Percentiles rank a stretch among this genome's conserved stretches.
phyloP scores from a whole-genome alignment of 192 early-diverging fungal species.

The Anaeromyces robustus region DNA sequence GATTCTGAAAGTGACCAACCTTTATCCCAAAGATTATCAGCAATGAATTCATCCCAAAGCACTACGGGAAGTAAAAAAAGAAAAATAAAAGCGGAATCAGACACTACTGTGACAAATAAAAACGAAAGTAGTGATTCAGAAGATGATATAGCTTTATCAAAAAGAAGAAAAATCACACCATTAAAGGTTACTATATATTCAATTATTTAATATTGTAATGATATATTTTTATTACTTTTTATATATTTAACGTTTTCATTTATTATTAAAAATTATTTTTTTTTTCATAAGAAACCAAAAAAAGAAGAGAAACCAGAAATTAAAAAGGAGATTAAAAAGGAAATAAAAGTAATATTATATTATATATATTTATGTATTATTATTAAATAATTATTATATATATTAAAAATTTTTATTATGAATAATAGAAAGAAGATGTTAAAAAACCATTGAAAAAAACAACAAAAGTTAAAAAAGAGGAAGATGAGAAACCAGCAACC shows the following conservation, averaged over 20 bases:
- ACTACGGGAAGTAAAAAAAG: neutral
- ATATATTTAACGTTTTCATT: neutral
- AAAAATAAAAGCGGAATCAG: neutral
- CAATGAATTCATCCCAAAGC: neutral
- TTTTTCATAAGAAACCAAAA: too few species aligned
- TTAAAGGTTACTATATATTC: neutral
- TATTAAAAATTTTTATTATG: too few species aligned
- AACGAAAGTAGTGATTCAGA: neutral
- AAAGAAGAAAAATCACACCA: neutral
- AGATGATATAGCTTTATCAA: neutral
- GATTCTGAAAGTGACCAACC: neutral
- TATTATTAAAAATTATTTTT: too few species aligned
- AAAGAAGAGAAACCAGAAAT: too few species aligned
- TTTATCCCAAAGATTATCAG: neutral
- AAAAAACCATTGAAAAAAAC: neutral
- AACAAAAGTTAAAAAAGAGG: neutral
- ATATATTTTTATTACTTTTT: neutral
- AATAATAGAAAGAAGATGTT: neutral
- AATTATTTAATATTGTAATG: neutral
- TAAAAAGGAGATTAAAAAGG: too few species aligned
- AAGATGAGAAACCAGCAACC: neutral
- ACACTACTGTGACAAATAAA: neutral
- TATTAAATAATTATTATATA: too few species aligned
- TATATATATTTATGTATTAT: too few species aligned
- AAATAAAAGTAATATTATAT: too few species aligned